Percentiles rank a stretch among this genome's conserved stretches.
phyloP scores from a whole-genome alignment of 179 eudicot species.

The Carnegiea gigantea region DNA sequence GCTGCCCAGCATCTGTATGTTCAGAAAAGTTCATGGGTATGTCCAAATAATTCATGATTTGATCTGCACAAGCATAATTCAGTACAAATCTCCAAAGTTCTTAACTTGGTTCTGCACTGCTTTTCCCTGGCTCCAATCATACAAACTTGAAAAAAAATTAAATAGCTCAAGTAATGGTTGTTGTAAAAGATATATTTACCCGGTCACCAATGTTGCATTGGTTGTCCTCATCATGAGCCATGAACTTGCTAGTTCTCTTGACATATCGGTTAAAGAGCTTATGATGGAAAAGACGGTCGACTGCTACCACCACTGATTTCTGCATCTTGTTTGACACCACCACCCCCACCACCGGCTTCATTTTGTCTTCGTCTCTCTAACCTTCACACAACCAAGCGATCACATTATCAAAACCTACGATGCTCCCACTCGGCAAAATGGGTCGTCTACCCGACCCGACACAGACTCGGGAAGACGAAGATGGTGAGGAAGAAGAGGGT shows the following conservation, averaged over 20 bases:
- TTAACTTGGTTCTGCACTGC: too few species aligned
- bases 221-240: constrained; percentile 90
- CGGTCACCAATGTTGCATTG: constrained; percentile 85
- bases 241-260: constrained; percentile 81
- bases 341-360: constrained; percentile 82
- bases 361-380: constrained; percentile 28
- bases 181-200: constrained; percentile 31
- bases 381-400: neutral
- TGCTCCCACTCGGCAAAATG: too few species aligned
- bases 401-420: neutral
- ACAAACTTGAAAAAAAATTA: neutral
- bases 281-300: constrained; percentile 76
- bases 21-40: too few species aligned
- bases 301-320: constrained; percentile 92
- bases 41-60: too few species aligned
- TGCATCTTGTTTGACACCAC: constrained; percentile 94
- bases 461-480: too few species aligned
- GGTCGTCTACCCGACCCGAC: too few species aligned
- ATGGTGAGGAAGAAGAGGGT: too few species aligned
- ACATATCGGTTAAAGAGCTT: constrained; percentile 71
- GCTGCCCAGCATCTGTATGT: too few species aligned
- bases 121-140: too few species aligned
- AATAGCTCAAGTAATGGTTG: neutral
- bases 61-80: too few species aligned
- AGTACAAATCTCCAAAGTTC: too few species aligned